Evolutionary conservation across 805 yeast genomes (phyloP).

Genomic region (Yamadazyma sp.): DNA sequence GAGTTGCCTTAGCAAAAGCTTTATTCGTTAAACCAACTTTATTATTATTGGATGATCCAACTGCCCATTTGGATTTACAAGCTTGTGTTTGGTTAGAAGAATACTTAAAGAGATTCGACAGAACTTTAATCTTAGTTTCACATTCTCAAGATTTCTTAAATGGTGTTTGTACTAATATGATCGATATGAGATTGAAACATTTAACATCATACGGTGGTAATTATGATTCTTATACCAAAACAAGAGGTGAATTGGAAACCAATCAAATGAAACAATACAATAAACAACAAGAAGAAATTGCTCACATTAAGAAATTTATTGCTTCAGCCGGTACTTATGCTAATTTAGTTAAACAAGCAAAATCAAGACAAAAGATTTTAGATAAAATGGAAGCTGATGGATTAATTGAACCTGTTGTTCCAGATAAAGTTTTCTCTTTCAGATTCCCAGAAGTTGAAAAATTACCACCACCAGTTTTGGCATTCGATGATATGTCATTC

Average conservation of each 20-base stretch:
- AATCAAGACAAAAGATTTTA: conserved; percentile 97
- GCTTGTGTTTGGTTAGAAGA: conserved; percentile 99
- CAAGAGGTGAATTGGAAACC: conserved; percentile 89
- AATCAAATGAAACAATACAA: conserved; percentile 97
- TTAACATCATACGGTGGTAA: conserved; percentile 90
- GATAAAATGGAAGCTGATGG: conserved; percentile 99
- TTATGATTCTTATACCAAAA: conserved; percentile 94
- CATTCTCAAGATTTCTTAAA: conserved; percentile 99
- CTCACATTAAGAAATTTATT: conserved; percentile 96
- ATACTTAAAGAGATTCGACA: conserved; percentile 90
- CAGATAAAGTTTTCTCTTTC: conserved; percentile 92
- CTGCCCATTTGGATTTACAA: conserved; percentile 98
- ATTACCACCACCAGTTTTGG: conserved; percentile 97
- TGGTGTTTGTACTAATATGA: conserved; percentile 97
- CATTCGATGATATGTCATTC: conserved; percentile 93
- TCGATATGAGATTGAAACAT: conserved; percentile 89
- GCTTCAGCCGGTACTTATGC: conserved; percentile 99
- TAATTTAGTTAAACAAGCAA: conserved; percentile 96
- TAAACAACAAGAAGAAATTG: conserved; percentile 98
- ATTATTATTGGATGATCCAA: conserved; percentile 93
- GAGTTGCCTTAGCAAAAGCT: conserved; percentile 98
- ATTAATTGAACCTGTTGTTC: conserved; percentile 84
- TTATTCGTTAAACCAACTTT: conserved; percentile 96
- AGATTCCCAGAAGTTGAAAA: conserved; percentile 93
- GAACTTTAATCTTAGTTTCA: conserved; percentile 89